Evolutionary conservation across 257 asterid genomes (phyloP).

Genomic region (Leptodermis oblonga): DNA sequence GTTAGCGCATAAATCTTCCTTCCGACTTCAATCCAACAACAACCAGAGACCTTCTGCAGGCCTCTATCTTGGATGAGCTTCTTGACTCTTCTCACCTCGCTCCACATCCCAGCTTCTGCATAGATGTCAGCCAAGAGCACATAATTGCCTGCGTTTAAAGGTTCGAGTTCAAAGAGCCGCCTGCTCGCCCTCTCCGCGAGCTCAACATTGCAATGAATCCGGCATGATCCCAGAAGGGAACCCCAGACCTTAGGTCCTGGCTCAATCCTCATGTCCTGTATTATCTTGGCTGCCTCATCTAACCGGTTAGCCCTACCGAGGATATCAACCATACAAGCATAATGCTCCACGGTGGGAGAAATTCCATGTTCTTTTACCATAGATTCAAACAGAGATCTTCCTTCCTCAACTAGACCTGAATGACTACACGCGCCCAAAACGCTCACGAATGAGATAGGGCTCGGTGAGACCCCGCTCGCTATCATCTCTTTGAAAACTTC

Average conservation of each 20-base stretch:
- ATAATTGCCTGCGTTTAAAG: conserved; percentile 82
- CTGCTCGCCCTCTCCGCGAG: conserved; percentile 75
- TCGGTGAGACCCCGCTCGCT: conserved; percentile 51
- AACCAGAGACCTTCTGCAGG: conserved; percentile 74
- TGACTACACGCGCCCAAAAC: conserved; percentile 93
- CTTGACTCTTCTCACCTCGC: conserved; percentile 63
- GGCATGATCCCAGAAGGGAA: conserved; percentile 80
- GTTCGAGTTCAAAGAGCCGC: conserved; percentile 79
- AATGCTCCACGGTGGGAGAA: conserved; percentile 67
- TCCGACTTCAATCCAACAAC: conserved; percentile 77
- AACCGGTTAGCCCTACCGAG: conserved; percentile 82
- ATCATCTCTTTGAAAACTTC: conserved; percentile 58
- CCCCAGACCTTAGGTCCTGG: conserved; percentile 90
- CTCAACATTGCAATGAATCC: conserved; percentile 72
- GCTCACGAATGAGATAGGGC: conserved; percentile 69
- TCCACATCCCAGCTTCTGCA: conserved; percentile 87
- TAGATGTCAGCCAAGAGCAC: conserved; percentile 81
- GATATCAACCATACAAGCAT: conserved; percentile 90
- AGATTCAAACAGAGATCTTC: conserved; percentile 53
- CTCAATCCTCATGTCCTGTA: conserved; percentile 65
- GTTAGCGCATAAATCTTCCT: conserved; percentile 45
- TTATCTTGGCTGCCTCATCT: conserved; percentile 66
- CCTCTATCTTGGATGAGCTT: conserved; percentile 63
- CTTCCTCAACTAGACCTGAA: conserved; percentile 79
- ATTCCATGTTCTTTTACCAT: conserved; percentile 49